A percentile compares a stretch with the other conserved stretches of the same genome.
Conservation (phyloP, 2,329 filamentous ascomycete species). For the Pseudovirgaria hyperparasitica region DNA sequence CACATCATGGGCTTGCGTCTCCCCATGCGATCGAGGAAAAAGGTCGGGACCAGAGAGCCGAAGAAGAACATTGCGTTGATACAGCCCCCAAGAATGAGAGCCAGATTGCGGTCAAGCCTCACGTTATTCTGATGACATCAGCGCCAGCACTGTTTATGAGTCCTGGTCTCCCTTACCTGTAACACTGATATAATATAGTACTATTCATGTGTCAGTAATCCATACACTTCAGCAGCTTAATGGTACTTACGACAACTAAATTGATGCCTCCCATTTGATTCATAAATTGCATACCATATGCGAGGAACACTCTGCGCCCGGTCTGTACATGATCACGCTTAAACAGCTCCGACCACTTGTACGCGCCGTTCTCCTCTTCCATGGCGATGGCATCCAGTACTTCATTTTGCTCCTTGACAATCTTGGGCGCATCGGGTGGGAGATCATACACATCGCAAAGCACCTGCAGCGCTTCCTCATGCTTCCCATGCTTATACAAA, state of each 20-base stretch:
- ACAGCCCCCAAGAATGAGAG: conserved; percentile 35
- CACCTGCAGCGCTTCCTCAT: conserved; percentile 36
- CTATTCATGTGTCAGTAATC: conserved; percentile 3
- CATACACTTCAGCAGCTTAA: background rate
- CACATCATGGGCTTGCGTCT: conserved; percentile 19
- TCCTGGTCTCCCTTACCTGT: no score
- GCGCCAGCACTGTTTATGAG: no score
- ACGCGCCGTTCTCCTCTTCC: conserved; percentile 25
- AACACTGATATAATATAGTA: conserved; percentile 34
- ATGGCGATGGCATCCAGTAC: conserved; percentile 23
- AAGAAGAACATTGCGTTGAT: conserved; percentile 19
- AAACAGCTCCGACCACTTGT: conserved; percentile 25
- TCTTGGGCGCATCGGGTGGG: conserved; percentile 39
- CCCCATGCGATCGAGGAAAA: conserved; percentile 22
- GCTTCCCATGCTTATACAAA: conserved; percentile 17
- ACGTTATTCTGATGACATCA: no score
- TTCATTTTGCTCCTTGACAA: conserved; percentile 35
- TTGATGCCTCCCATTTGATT: conserved; percentile 28
- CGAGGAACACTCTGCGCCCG: conserved; percentile 24
- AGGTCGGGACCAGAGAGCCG: conserved; percentile 23
- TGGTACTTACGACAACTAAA: conserved; percentile 19
- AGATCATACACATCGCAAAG: conserved; percentile 35
- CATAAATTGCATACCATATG: conserved; percentile 28
- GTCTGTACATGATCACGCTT: conserved; percentile 28
- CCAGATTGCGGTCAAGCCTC: conserved; percentile 29